Evolutionary conservation across 495 filamentous ascomycete species (phyloP).

Genomic region (Immersiella caudata): DNA sequence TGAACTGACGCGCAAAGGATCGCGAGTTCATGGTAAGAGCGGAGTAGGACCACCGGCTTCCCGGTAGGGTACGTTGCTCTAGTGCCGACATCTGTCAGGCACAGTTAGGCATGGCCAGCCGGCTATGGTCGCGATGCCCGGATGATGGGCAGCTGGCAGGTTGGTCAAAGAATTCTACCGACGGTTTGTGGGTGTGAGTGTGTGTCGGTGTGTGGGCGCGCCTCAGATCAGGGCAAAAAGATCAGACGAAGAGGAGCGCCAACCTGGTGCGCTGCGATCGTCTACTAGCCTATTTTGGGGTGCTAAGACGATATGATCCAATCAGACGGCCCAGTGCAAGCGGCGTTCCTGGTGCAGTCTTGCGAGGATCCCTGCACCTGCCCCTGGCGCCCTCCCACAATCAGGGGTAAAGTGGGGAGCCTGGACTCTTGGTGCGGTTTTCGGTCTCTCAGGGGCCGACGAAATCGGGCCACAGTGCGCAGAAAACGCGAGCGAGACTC

Average conservation of each 20-base stretch:
- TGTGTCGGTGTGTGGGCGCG: not conserved
- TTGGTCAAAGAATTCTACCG: conserved; percentile 15
- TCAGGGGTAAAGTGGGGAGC: conserved; percentile 31
- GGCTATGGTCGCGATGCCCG: not conserved
- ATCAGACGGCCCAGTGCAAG: conserved; percentile 5
- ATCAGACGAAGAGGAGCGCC: conserved; percentile 27
- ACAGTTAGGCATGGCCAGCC: not conserved
- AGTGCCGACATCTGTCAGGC: no score
- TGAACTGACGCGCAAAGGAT: not conserved
- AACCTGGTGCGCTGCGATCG: conserved; percentile 21
- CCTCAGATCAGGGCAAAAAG: conserved; percentile 17
- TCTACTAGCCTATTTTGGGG: conserved; percentile 26
- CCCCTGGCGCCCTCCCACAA: conserved; percentile 14
- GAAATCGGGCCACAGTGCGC: conserved; percentile 16
- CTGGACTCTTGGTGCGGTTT: conserved; percentile 3
- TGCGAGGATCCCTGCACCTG: conserved; percentile 18
- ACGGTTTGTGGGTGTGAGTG: conserved; percentile 7
- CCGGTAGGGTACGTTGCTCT: not conserved
- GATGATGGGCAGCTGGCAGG: not conserved
- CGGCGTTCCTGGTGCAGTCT: conserved; percentile 23
- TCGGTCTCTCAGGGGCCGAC: conserved; percentile 14
- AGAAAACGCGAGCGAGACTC: not conserved
- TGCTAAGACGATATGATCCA: conserved; percentile 4
- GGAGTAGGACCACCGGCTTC: not conserved
- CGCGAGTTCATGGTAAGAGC: not conserved